Conservation (phyloP, 768 basidiomycete species). For the Astraeus odoratus region DNA sequence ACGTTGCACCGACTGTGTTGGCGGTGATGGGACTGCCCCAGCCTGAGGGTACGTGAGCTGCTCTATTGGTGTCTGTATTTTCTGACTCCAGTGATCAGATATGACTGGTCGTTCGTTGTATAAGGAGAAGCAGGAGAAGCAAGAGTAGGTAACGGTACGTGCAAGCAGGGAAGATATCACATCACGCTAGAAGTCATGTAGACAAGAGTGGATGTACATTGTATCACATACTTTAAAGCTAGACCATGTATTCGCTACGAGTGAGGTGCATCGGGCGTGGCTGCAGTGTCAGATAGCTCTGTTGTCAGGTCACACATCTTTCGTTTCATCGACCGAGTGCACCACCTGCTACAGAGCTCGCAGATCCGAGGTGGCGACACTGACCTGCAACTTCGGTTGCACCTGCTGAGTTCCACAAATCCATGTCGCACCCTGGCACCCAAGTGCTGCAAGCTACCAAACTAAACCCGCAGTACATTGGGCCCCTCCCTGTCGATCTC, state of each 20-base stretch:
- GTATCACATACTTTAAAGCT: neutral
- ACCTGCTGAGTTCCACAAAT: neutral
- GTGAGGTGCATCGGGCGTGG: too few species aligned
- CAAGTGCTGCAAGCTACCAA: slow-evolving; percentile 14
- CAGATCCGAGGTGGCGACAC: too few species aligned
- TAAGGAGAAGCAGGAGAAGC: neutral
- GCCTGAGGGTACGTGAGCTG: slow-evolving; percentile 49
- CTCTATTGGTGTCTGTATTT: too few species aligned
- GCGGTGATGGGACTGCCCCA: slow-evolving; percentile 67
- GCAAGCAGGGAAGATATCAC: neutral
- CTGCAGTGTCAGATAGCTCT: too few species aligned
- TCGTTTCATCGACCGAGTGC: too few species aligned
- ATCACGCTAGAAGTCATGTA: neutral
- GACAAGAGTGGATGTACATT: neutral
- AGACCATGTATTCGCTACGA: too few species aligned
- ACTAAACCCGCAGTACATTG: slow-evolving; percentile 44
- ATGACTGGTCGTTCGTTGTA: slow-evolving; percentile 1
- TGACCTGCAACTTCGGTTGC: neutral
- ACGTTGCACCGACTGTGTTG: slow-evolving; percentile 86
- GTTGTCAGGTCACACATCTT: too few species aligned
- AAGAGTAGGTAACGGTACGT: neutral
- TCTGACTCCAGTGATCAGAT: neutral
- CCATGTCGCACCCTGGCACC: neutral
- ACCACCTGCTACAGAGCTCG: too few species aligned
- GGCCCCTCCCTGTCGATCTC: slow-evolving; percentile 71